These are phyloP conservation scores for Mycena kentingensis DNA, from an alignment of 768 basidiomycete genomes.

Conservation along the genomic window DNA sequence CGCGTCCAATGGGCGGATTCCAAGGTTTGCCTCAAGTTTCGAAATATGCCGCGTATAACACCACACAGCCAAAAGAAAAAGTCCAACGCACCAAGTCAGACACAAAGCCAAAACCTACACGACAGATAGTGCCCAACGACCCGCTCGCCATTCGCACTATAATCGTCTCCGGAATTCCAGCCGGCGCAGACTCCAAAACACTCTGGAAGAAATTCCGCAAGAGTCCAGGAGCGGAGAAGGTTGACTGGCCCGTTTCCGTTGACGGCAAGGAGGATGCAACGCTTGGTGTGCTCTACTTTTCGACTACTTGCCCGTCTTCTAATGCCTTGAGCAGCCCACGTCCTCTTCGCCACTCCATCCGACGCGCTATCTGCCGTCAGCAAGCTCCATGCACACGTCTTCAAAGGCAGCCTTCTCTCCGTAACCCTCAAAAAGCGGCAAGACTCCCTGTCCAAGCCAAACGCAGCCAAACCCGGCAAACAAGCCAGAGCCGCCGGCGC, in stretches of 20 bases:
- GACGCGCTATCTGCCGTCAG: constrained; percentile 69
- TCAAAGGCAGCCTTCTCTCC: constrained; percentile 85
- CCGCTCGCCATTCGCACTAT: constrained; percentile 84
- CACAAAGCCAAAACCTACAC: constrained; percentile 39
- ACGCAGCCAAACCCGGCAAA: constrained; percentile 32
- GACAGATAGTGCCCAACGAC: constrained; percentile 50
- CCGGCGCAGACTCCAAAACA: constrained; percentile 59
- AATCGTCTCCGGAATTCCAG: constrained; percentile 72
- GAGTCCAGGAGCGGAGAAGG: constrained; percentile 70
- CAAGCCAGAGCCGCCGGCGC: constrained; percentile 34
- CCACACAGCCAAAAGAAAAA: constrained; percentile 51
- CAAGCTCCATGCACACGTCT: constrained; percentile 90
- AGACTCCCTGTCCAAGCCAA: constrained; percentile 61
- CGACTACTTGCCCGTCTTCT: neutral
- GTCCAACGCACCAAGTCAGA: constrained; percentile 38
- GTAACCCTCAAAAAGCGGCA: constrained; percentile 86
- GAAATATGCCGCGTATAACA: neutral
- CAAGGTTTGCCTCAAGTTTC: constrained; percentile 50
- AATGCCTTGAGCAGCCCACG: constrained; percentile 52
- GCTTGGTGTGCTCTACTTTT: constrained; percentile 43
- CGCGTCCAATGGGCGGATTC: constrained; percentile 80
- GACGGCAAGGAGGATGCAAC: constrained; percentile 46
- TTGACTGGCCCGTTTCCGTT: constrained; percentile 66
- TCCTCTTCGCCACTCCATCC: constrained; percentile 68
- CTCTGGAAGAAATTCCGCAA: constrained; percentile 90